Evolutionary conservation across 176 grass and related monocot species (phyloP), one percentile per base, ranked within the genome.

Genomic region (Chloris gayana): DNA sequence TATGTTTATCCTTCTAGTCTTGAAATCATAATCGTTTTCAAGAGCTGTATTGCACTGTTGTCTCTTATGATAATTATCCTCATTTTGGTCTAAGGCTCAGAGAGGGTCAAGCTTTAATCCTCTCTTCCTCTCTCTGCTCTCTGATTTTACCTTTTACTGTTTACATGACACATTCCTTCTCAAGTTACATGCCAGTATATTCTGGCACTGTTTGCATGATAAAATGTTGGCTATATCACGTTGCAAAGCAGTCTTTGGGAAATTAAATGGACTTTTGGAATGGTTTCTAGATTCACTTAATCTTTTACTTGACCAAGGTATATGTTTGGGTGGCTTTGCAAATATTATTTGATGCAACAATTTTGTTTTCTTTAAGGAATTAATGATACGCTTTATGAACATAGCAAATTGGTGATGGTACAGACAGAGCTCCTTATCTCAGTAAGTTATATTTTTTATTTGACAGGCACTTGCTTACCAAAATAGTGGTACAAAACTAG

Each of bases 401-500:
- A 59, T 59, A 59, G 10, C 8, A 59, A 72, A 47, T 0, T 34
- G 21, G 80, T 7, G 14, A 15, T 45, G 14, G 56, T 31, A 37
- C 56, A 78, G 18, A 30, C 44, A 42, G 71, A 56, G 22, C 62
- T 71, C 46, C 11, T 6, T 15, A 78, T 50, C 34, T 88, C 29
- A 58, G 69, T 64, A 67, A n/a, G n/a, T 80, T 27, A 14, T 26
- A 67, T 49, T 81, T 83, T 68, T 73, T 33, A 54, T 77, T 88
- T 82, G 65, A 64, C 78, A 97, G 91, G 95, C 87, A 74, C 76
- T 35, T 87, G 86, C 83, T 56, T 98, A 92, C 75, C 92, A 98
- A 89, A 89, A 81, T 56, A 94, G 84, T 75, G 95, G 95, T 59
- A 92, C 87, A 66, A 98, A 88, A 88, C 90, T 98, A 78, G 95